Base-by-base conservation (phyloP, 768 basidiomycete species). In the Pleurotus tuoliensis region DNA sequence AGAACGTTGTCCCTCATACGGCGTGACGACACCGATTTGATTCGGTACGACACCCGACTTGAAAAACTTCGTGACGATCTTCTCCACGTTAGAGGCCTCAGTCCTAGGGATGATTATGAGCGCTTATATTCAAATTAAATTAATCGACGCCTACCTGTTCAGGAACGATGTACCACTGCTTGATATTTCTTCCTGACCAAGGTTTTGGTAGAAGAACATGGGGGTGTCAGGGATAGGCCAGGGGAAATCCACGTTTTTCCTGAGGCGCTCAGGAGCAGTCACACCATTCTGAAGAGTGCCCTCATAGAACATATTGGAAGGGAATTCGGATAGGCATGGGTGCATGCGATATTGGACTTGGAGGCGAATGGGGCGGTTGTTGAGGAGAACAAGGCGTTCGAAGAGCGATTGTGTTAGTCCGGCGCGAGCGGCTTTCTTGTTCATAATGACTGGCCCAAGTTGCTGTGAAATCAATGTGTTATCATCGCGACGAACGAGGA, bases 321-420 rank as follows among this genome's bases (percentile, higher is more conserved):
- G 96, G 77, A 99, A 99, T 73, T 98, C 95, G 44, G 97, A 98
- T 53, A 98, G 79, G 70, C 96, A 98, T 6, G 97, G 97, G 69
- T 99, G 97, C 97, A 99, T 99, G 71, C 97, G 95, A 68, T 99
- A 99, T 72, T 99, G 97, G 25, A 99, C 97, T 73, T 98, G 96
- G 25, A 99, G 84, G 55, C 97, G 94, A 66, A 99, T 99, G 18
- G 97, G 97, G 25, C 94, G 83, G 71, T 99, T 99, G 30, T 88
- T 87, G 57, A 98, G 87, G 45, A 98, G 81, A 60, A 99, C 94
- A 47, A 99, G 87, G 45, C 97, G 90, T 69, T 99, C 97, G 64
- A 99, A 99, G 16, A 99, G 86, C 0, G 97, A 99, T 67, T 98
- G 97, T 0, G 95, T 98, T 39, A 99, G 82, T 16, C 97, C 97